Base-by-base conservation (phyloP, 495 filamentous ascomycete species). In the Aspergillus cristatus region DNA sequence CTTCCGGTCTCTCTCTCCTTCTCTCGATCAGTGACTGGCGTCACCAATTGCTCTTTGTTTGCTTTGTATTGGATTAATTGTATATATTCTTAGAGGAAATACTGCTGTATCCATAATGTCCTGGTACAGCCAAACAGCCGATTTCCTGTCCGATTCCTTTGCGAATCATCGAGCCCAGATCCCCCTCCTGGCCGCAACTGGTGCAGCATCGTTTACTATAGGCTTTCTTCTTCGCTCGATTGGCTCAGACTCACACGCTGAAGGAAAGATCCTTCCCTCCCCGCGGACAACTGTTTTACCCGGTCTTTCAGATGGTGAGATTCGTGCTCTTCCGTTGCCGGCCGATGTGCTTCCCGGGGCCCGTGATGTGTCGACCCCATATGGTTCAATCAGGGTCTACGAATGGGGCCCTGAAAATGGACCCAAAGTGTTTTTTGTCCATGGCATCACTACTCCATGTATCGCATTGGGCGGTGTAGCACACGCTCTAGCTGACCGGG, bases 341-440 rank as follows among this genome's bases (percentile, higher is more conserved):
- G 76, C 79, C 14, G 73, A 85, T 55, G 68, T 77, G 18, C 70
- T 87, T 16, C 89, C 86, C 0, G 86, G 86, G 12, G 76, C 65
- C 5, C 69, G 85, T 28, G 76, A 88, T 60, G 80, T 94, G 14
- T 54, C 68, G 3, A 84, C 76, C 6, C 82, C 84, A 40, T 94
- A 89, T 47, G 89, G 90, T 14, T 77, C 70, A 17, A 80, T 87
- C 17, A 66, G 84, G 26, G 82, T 88, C 10, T 94, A 94, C 53
- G 90, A 97, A 70, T 94, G 79, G 68, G 90, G 90, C 7, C 86
- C 86, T n/a, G 74, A 79, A 39, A 56, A 75, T 35, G 89, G 88
- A 3, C 62, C 70, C 14, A 94, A 87, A 51, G 82, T 94, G 1
- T 48, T 95, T 25, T 62, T 94, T 15, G 61, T 95, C 14, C 89